Percentiles rank a stretch among this genome's conserved stretches.
Conservation (phyloP, 2,329 filamentous ascomycete genomes). For the Calonectria multiphialidica region DNA sequence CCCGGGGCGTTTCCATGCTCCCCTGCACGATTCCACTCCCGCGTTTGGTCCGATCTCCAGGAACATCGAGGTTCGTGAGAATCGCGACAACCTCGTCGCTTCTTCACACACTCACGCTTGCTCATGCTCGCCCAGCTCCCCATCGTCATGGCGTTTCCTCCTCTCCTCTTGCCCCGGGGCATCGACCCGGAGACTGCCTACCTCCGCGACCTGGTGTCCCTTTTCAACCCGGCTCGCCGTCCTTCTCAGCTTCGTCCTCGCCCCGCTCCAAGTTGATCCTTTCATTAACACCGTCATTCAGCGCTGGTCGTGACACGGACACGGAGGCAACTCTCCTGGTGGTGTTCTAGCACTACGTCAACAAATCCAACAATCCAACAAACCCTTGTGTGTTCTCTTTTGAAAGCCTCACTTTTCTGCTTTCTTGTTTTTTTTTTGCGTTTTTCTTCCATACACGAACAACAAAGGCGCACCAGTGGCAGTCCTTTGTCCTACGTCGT, state of each 20-base stretch:
- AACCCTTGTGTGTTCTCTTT: not conserved
- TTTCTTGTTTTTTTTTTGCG: not conserved
- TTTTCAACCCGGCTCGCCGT: not conserved
- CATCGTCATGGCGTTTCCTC: constrained; percentile 6
- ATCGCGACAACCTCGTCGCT: constrained; percentile 34
- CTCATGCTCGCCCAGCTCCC: not conserved
- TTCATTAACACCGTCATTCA: not conserved
- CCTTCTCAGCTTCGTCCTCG: not conserved
- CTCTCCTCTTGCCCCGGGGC: not conserved
- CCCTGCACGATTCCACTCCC: constrained; percentile 36
- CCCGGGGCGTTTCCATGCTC: constrained; percentile 4
- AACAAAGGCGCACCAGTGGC: not conserved
- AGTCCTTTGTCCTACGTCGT: not conserved
- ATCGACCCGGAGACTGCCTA: not conserved
- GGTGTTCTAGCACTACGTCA: constrained; percentile 1
- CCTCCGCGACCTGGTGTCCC: not conserved
- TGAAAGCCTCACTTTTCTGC: not conserved
- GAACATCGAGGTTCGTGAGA: constrained; percentile 30
- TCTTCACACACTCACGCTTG: not conserved
- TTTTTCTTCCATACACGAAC: not conserved
- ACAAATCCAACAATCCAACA: not conserved
- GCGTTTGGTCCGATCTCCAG: constrained; percentile 44
- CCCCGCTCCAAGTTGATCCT: not conserved
- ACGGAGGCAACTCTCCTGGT: not conserved
- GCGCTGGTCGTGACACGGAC: not conserved